Percentiles rank a stretch among this genome's conserved stretches.
phyloP scores from a whole-genome alignment of 1,284 basidiomycete species.

The Ganoderma lingzhi region DNA sequence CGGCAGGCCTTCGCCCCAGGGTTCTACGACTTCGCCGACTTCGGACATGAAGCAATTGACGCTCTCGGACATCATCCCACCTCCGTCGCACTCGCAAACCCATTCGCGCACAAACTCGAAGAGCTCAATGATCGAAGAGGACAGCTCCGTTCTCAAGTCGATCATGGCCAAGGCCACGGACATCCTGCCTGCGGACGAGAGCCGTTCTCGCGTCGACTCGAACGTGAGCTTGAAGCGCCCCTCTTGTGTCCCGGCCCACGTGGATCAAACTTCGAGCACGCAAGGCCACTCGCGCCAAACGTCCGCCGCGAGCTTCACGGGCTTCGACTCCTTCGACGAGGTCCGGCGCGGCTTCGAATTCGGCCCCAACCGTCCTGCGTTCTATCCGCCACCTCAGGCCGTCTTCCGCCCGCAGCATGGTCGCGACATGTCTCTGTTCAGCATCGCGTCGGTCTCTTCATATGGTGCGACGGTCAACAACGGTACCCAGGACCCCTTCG shows the following conservation, averaged over 20 bases:
- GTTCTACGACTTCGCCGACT: constrained; percentile 32
- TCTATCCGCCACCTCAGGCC: constrained; percentile 64
- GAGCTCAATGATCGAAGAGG: constrained; percentile 49
- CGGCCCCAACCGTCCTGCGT: constrained; percentile 62
- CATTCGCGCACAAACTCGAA: constrained; percentile 40
- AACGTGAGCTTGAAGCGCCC: constrained; percentile 50
- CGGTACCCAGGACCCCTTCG: constrained; percentile 77
- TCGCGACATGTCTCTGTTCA: constrained; percentile 71
- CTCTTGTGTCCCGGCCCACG: constrained; percentile 36
- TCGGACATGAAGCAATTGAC: constrained; percentile 52
- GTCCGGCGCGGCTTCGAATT: constrained; percentile 80
- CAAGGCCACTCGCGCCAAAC: constrained; percentile 52
- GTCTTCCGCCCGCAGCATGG: constrained; percentile 48
- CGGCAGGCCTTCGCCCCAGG: constrained; percentile 51
- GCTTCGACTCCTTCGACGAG: constrained; percentile 78
- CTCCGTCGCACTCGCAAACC: constrained; percentile 61
- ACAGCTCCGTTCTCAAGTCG: constrained; percentile 66
- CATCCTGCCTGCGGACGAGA: constrained; percentile 33
- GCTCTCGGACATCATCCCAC: constrained; percentile 78
- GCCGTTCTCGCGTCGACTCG: constrained; percentile 52
- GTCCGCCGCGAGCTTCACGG: constrained; percentile 70
- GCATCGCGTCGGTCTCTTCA: constrained; percentile 84
- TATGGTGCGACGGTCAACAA: constrained; percentile 74
- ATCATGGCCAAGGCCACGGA: constrained; percentile 59
- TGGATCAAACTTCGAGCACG: constrained; percentile 30